Evolutionary conservation across 2,329 filamentous ascomycete genomes (phyloP), one percentile per base, ranked within the genome.

Genomic region (Camillea tinctor): DNA sequence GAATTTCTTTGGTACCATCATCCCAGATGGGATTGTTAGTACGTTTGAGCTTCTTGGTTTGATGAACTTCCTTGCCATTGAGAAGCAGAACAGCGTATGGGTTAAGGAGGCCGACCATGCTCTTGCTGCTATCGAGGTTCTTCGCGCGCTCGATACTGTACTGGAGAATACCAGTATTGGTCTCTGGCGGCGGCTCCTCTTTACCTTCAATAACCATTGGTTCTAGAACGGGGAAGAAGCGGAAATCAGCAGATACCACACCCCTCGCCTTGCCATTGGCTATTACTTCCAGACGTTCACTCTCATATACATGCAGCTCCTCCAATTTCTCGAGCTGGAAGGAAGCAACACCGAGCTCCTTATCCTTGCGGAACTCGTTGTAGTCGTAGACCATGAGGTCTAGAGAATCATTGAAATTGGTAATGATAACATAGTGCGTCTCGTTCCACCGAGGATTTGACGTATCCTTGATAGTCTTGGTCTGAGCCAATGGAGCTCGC

Each of bases 11-110:
- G 67, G 88, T 90, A 6, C 91, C 91, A 72, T 98, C 90, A 57
- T 94, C 89, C 89, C 93, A 99, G 69, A 99, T 93, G 7, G 95
- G 95, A 69, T 97, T 95, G 78, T 99, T 99, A 61, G 93, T 98
- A 62, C 94, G 89, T 84, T 98, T 99, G 69, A 97, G 84, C 76
- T 93, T 96, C 77, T 93, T 92, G 56, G 93, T 96, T 59, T 87
- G 84, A 69, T 97, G 93, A 4, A 98, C 84, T 73, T 96, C 90
- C 76, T 95, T 96, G 64, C 92, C 91, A 70, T 99, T 99, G 68
- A 99, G 85, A 51, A 97, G 83, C 55, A 99, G 83, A 30, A 88
- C 83, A 9, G 92, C 93, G 68, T 98, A 99, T 1, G 95, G 95
- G 75, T 93, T 98, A 52, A 99, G 88, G 64, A 89, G 84, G 26